Base-by-base conservation (phyloP, 257 asterid species). In the Solanum stenotomum region DNA sequence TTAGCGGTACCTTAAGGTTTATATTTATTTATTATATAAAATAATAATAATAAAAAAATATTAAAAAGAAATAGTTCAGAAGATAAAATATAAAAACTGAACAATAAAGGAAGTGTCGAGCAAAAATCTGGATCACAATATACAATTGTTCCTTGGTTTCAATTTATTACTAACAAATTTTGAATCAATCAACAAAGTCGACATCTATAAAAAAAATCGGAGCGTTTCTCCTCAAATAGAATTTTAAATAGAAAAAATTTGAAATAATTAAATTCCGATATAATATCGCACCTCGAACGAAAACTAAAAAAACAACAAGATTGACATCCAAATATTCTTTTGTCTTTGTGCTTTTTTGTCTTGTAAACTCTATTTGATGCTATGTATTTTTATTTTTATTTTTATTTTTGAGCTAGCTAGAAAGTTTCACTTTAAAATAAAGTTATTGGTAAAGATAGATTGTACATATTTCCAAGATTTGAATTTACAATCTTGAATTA, bases 161-260 rank as follows among this genome's bases (percentile, higher is more conserved):
- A 23, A 63, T 63, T 63, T 63, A 4, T 23, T 40, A 38, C 42
- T 63, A 23, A 23, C 31, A 56, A 52, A 52, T 6, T 52, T 16
- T 52, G 63, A 52, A 18, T 52, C 63, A 52, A 52, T 52, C 63
- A 7, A 52, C 10, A 18, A 16, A 23, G 63, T 52, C 6, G 63
- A 6, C 10, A 52, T 52, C n/a, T 52, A 18, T 52, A 1, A 18
- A 52, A 16, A 52, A 52, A 52, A 52, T 16, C 2, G 16, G 20
- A 5, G 8, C 1, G 0, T 5, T 18, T 52, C 0, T 6, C 1
- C 4, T 52, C 10, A 0, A 1, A 52, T 18, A 6, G 0, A 6
- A 52, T 52, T 52, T 18, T 52, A 52, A 0, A 52, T 52, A 0
- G 6, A 6, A 52, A 16, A 16, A 16, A 6, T 0, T 16, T 52